Conservation (phyloP, 805 yeast genomes). For the Candida pseudofarinosa region DNA sequence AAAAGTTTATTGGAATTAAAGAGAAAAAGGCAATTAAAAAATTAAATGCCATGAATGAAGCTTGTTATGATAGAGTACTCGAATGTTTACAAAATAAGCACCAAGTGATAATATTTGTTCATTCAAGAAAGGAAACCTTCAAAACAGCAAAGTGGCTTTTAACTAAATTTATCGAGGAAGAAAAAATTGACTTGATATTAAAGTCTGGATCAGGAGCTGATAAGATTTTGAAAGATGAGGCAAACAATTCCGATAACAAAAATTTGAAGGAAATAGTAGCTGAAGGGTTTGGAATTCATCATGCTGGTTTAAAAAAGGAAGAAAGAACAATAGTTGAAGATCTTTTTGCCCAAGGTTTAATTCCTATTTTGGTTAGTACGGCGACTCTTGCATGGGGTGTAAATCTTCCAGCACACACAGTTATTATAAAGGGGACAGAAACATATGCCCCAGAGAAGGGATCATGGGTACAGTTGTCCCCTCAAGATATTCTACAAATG, state of each 20-base stretch:
- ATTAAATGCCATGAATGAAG: conserved; percentile 81
- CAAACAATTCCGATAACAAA: conserved; percentile 49
- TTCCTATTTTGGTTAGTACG: conserved; percentile 82
- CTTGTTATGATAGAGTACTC: conserved; percentile 70
- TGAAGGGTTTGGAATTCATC: conserved; percentile 83
- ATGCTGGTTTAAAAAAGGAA: conserved; percentile 74
- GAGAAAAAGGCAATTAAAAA: conserved; percentile 77
- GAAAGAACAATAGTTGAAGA: conserved; percentile 83
- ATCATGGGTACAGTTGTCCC: conserved; percentile 84
- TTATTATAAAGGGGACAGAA: conserved; percentile 88
- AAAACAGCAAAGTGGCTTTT: conserved; percentile 75
- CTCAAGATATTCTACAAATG: conserved; percentile 95
- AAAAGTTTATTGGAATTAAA: conserved; percentile 82
- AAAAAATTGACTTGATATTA: conserved; percentile 41
- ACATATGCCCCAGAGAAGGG: conserved; percentile 90
- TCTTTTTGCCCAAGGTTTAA: conserved; percentile 79
- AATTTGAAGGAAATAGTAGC: conserved; percentile 58
- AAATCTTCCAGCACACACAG: conserved; percentile 92
- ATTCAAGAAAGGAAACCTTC: conserved; percentile 87
- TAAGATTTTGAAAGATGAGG: conserved; percentile 63
- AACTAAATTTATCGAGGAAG: conserved; percentile 56
- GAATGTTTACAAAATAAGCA: conserved; percentile 60
- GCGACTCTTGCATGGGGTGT: conserved; percentile 98
- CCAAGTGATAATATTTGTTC: conserved; percentile 88
- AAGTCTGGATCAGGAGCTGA: conserved; percentile 52